phyloP scores from a whole-genome alignment of 2,329 filamentous ascomycete genomes.

The Purpureocillium lavendulum region DNA sequence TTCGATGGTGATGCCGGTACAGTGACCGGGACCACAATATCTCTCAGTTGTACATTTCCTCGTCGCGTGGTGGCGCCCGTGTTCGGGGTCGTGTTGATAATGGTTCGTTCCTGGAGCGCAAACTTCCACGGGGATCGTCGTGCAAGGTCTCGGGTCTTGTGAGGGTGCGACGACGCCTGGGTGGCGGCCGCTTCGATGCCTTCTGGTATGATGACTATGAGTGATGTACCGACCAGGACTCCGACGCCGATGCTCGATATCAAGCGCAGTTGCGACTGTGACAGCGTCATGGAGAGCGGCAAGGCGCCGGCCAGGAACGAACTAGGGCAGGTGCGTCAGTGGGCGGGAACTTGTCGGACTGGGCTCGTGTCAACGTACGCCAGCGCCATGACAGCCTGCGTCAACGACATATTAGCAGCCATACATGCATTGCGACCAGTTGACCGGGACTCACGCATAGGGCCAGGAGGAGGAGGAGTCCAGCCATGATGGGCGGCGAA shows the following conservation, averaged over 20 bases:
- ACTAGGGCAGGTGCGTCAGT: slow-evolving; percentile 39
- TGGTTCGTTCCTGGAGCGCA: slow-evolving; percentile 14
- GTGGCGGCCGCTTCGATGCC: slow-evolving; percentile 84
- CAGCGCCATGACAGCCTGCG: slow-evolving; percentile 48
- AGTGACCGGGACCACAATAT: background rate
- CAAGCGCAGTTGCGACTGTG: slow-evolving; percentile 76
- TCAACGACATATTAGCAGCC: background rate
- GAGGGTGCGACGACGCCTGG: slow-evolving; percentile 32
- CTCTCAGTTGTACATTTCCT: background rate
- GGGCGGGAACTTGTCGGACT: background rate
- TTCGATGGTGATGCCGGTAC: background rate
- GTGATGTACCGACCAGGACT: slow-evolving; percentile 85
- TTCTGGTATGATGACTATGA: slow-evolving; percentile 97
- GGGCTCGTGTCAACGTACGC: slow-evolving; percentile 27
- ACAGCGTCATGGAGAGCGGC: slow-evolving; percentile 81
- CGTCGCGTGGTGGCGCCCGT: slow-evolving; percentile 2
- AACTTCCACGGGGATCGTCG: slow-evolving; percentile 22
- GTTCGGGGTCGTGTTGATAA: slow-evolving; percentile 14
- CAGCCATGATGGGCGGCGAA: slow-evolving; percentile 22
- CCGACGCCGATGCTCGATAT: slow-evolving; percentile 91
- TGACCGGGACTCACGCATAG: slow-evolving; percentile 26
- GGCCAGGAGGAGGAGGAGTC: slow-evolving; percentile 29
- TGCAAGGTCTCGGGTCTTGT: slow-evolving; percentile 22
- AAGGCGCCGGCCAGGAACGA: slow-evolving; percentile 91
- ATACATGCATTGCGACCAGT: background rate